Evolutionary conservation across 2,329 filamentous ascomycete genomes (phyloP).

Genomic region (Pseudocercospora fuligena): DNA sequence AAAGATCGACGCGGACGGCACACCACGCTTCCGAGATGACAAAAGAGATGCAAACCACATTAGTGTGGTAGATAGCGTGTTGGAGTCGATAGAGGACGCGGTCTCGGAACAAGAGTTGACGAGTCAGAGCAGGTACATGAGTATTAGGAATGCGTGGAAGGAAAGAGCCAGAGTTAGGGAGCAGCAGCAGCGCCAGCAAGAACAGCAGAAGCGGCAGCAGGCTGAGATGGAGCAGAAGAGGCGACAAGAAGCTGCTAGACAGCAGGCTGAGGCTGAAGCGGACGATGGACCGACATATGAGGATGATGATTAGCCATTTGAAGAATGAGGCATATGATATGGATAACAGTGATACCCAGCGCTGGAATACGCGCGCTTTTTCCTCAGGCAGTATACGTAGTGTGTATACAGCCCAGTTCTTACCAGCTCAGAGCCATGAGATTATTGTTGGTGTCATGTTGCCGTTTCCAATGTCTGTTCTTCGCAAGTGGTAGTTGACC

Average conservation of each 20-base stretch:
- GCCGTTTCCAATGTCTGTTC: neutral
- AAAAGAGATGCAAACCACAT: slow-evolving; percentile 91
- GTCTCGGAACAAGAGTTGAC: slow-evolving; percentile 84
- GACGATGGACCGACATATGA: slow-evolving; percentile 35
- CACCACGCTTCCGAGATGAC: slow-evolving; percentile 85
- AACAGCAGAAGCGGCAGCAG: slow-evolving; percentile 26
- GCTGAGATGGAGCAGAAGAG: slow-evolving; percentile 21
- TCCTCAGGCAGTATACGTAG: neutral
- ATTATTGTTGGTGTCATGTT: neutral
- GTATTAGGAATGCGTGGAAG: slow-evolving; percentile 84
- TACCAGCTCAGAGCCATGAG: neutral
- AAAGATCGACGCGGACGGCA: slow-evolving; percentile 53
- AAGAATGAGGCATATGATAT: neutral
- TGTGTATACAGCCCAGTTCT: neutral
- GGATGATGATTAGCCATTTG: slow-evolving; percentile 15
- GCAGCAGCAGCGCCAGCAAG: slow-evolving; percentile 21
- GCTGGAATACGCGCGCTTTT: neutral
- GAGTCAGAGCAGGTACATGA: slow-evolving; percentile 58
- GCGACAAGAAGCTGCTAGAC: neutral
- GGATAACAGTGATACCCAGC: neutral
- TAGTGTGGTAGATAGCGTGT: slow-evolving; percentile 79
- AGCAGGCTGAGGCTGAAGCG: slow-evolving; percentile 22
- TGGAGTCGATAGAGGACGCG: slow-evolving; percentile 85
- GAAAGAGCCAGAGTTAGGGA: slow-evolving; percentile 47
- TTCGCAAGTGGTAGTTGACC: neutral